Evolutionary conservation across 306 rosid genomes (phyloP).

Genomic region (Amphicarpaea edgeworthii): DNA sequence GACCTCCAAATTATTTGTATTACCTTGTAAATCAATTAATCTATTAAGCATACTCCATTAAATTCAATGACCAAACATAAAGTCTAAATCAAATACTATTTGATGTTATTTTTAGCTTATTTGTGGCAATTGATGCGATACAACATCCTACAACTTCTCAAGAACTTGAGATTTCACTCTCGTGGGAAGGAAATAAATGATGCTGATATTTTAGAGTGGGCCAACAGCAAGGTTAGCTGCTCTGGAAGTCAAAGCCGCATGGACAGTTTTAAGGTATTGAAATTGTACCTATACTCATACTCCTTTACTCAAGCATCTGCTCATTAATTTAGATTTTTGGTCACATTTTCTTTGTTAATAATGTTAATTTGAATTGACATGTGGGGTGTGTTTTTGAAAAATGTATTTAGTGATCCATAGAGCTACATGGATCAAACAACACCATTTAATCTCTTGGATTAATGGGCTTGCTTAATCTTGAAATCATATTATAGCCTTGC

Average conservation of each 20-base stretch:
- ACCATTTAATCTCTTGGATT: too few species aligned
- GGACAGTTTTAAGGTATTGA: slow-evolving; percentile 81
- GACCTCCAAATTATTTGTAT: background rate
- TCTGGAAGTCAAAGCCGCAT: slow-evolving; percentile 80
- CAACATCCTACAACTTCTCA: slow-evolving; percentile 89
- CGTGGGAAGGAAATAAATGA: slow-evolving; percentile 91
- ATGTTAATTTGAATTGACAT: too few species aligned
- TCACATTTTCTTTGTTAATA: too few species aligned
- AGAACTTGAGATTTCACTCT: slow-evolving; percentile 92
- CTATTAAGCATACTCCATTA: slow-evolving; percentile 10
- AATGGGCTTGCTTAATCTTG: slow-evolving; percentile 3
- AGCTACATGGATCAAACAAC: too few species aligned
- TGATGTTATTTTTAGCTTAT: slow-evolving; percentile 69
- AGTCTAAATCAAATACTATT: slow-evolving; percentile 27
- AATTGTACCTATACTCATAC: background rate
- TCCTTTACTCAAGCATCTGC: too few species aligned
- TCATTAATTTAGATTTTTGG: too few species aligned
- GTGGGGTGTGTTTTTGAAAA: too few species aligned
- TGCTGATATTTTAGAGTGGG: slow-evolving; percentile 95
- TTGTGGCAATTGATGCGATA: slow-evolving; percentile 98
- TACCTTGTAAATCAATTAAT: background rate
- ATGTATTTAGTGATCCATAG: too few species aligned
- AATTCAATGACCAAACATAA: slow-evolving; percentile 1
- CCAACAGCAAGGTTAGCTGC: slow-evolving; percentile 79
- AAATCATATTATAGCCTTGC: slow-evolving; percentile 4